Base-by-base conservation (phyloP, 352 stramenopile species). In the Phytophthora crassamura region DNA sequence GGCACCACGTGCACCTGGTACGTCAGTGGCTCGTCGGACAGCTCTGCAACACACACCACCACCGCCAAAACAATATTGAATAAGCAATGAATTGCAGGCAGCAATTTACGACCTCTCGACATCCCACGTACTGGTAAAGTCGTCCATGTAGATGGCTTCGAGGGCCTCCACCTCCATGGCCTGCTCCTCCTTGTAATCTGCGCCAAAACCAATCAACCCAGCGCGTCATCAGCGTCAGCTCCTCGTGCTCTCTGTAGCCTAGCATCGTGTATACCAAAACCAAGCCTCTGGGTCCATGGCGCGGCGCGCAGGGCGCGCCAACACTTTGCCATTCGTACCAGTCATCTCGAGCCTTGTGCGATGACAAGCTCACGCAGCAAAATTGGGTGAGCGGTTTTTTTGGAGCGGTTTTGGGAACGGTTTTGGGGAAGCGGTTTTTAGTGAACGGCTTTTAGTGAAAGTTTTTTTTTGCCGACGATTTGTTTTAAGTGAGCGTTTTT, bases 61-160 rank as follows among this genome's bases (percentile, higher is more conserved):
- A 40, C 25, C 25, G 25, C 25, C 25, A 30, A 30, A 54, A 22
- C 28, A 15, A 40, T 20, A 32, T 0, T 43, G 50, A 48, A 40
- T 64, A 54, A 34, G 28, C 14, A 22, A 38, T n/a, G 2, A 11
- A 63, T 22, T 34, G 2, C 33, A 41, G 2, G n/a, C 20, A 69
- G 22, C 5, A 51, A 41, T 49, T 20, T 25, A 30, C 25, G 63
- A 41, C n/a, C 51, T 49, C 15, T 36, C 35, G 5, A 15, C 12
- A 10, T 28, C 12, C 34, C 10, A 82, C 83, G 47, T 72, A 96
- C 88, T 88, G 50, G 69, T 88, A 72, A 96, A 96, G 62, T 96
- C 88, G 69, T 96, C 83, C 82, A 93, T 95, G 71, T 96, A 96
- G 53, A 96, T 96, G 70, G 88, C 85, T 62, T 95, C 88, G 59